A percentile compares a stretch with the other conserved stretches of the same genome.
phyloP scores from a whole-genome alignment of 2,329 filamentous ascomycete species.

The Graphilbum ipis-grandicollis region DNA sequence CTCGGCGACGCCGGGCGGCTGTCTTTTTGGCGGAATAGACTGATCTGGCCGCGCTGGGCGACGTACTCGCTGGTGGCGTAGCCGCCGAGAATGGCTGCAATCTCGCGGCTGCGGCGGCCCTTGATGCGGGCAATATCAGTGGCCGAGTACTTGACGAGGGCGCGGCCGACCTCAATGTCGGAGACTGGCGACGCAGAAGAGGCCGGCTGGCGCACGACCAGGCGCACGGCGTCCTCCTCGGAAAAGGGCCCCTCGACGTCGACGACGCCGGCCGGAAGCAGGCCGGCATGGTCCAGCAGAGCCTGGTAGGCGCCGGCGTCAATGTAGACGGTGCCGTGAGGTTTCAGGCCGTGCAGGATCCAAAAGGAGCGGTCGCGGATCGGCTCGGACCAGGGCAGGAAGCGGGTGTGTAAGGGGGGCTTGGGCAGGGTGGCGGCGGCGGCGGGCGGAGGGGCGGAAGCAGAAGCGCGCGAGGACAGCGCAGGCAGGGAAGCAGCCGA shows the following conservation, averaged over 20 bases:
- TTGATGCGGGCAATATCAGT: conserved; percentile 70
- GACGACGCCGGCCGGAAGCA: conserved; percentile 80
- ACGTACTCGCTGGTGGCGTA: conserved; percentile 95
- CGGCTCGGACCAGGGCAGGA: conserved; percentile 67
- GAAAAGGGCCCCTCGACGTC: conserved; percentile 78
- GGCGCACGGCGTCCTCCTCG: conserved; percentile 78
- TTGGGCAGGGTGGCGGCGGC: conserved; percentile 13
- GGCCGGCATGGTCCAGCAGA: conserved; percentile 64
- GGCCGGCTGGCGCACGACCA: conserved; percentile 71
- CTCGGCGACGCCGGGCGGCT: conserved; percentile 35
- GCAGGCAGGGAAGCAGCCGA: neutral
- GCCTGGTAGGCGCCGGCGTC: conserved; percentile 77
- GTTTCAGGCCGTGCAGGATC: conserved; percentile 80
- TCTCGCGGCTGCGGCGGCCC: conserved; percentile 68
- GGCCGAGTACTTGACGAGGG: conserved; percentile 84
- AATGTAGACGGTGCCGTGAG: conserved; percentile 83
- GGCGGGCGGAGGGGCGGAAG: conserved; percentile 7
- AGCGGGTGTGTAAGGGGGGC: conserved; percentile 74
- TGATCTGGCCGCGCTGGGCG: conserved; percentile 73
- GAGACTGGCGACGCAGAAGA: conserved; percentile 71
- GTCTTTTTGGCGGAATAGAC: conserved; percentile 40
- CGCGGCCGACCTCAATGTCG: conserved; percentile 69
- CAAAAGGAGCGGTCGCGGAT: conserved; percentile 94
- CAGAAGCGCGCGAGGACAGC: neutral
- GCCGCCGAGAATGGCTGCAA: conserved; percentile 59